Evolutionary conservation across 768 basidiomycete genomes (phyloP).

Genomic region (Omphalotus guepiniiformis): DNA sequence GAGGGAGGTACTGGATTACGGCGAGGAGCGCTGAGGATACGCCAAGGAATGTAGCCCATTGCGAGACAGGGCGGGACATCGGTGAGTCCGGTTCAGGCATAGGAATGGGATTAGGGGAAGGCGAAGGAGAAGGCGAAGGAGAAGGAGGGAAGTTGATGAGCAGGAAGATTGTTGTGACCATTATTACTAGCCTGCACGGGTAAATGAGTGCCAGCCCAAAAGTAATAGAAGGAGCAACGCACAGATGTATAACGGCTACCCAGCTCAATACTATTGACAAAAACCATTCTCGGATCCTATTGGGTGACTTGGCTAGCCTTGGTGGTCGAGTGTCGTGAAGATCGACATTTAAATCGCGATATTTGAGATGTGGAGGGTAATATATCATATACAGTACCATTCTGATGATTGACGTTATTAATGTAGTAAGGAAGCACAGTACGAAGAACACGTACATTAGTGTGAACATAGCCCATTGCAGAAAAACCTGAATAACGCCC

Average conservation of each 20-base stretch:
- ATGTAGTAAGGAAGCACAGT: not conserved
- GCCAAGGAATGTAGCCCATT: constrained; percentile 87
- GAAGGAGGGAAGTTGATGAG: constrained; percentile 39
- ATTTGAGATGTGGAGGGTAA: constrained; percentile 85
- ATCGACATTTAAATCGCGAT: constrained; percentile 40
- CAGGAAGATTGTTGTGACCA: constrained; percentile 60
- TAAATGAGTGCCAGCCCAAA: constrained; percentile 6
- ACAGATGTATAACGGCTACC: constrained; percentile 74
- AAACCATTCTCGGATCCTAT: constrained; percentile 68
- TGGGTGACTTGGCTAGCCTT: constrained; percentile 39
- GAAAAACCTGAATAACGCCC: constrained; percentile 74
- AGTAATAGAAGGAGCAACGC: constrained; percentile 23
- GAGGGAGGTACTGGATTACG: constrained; percentile 84
- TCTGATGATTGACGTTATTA: constrained; percentile 35
- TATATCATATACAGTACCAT: constrained; percentile 89
- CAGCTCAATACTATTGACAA: constrained; percentile 74
- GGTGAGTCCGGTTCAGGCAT: constrained; percentile 24
- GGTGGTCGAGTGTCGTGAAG: constrained; percentile 37
- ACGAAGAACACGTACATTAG: constrained; percentile 61
- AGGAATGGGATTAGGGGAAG: constrained; percentile 33
- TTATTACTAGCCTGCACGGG: constrained; percentile 44
- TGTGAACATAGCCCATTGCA: constrained; percentile 84
- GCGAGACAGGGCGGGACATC: constrained; percentile 12
- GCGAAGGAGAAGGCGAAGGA: constrained; percentile 27
- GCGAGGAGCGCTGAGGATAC: constrained; percentile 75